phyloP scores from a whole-genome alignment of 768 basidiomycete genomes.

The Termitomyces sp. region DNA sequence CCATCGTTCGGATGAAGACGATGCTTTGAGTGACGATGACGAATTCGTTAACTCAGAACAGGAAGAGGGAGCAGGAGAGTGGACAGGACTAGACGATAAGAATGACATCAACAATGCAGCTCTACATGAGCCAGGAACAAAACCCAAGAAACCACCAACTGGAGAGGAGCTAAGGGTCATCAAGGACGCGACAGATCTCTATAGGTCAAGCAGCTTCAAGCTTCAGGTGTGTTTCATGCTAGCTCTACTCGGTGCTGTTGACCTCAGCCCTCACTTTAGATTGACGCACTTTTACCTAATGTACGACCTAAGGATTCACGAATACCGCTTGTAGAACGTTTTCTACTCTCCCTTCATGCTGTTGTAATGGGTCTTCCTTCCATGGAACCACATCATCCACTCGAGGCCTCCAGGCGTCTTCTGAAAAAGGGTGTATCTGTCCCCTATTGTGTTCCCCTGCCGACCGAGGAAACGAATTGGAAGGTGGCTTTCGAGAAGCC shows the following conservation, averaged over 20 bases:
- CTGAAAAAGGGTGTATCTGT: conserved; percentile 52
- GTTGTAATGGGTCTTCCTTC: conserved; percentile 56
- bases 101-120: conserved; percentile 1
- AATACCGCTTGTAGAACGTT: conserved; percentile 55
- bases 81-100: conserved; percentile 20
- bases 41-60: conserved; percentile 9
- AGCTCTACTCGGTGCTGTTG: neutral
- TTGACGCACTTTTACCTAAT: conserved; percentile 76
- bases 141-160: conserved; percentile 50
- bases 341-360: conserved; percentile 63
- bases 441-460: conserved; percentile 64
- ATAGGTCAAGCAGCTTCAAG: conserved; percentile 76
- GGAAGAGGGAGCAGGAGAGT: conserved; percentile 19
- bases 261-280: conserved; percentile 35
- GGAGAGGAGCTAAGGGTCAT: conserved; percentile 67
- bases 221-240: conserved; percentile 53
- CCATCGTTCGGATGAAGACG: conserved; percentile 9
- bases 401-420: conserved; percentile 53
- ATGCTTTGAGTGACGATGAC: conserved; percentile 1
- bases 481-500: conserved; percentile 79
- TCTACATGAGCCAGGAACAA: conserved; percentile 16
- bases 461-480: conserved; percentile 82
- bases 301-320: conserved; percentile 59
- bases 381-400: conserved; percentile 55
- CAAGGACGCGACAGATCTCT: conserved; percentile 70